Evolutionary conservation across 345 rosid genomes (phyloP).

Genomic region (Eucalyptus regnans): DNA sequence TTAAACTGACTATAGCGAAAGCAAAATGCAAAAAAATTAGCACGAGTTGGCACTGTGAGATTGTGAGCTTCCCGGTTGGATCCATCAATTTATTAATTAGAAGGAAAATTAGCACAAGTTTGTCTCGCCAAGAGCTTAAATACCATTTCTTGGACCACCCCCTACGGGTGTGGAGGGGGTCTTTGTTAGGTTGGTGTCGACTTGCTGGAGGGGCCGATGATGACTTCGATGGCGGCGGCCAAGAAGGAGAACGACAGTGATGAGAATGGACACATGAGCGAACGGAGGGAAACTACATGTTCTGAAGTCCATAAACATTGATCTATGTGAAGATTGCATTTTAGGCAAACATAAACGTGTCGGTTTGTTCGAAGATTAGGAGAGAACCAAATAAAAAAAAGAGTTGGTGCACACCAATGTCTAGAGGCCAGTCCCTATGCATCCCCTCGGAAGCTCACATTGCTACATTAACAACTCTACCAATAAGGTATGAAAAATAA

Average conservation of each 20-base stretch:
- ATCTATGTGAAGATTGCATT: neutral
- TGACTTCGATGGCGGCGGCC: neutral
- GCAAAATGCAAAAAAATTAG: neutral
- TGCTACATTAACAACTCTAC: neutral
- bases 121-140: neutral
- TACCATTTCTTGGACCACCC: neutral
- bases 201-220: neutral
- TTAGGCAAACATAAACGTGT: neutral
- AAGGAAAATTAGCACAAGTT: neutral
- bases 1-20: neutral
- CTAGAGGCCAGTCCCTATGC: neutral
- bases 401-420: neutral
- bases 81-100: neutral
- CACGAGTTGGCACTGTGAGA: neutral
- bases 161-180: neutral
- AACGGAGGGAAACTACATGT: neutral
- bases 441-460: neutral
- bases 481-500: neutral
- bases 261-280: neutral
- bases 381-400: neutral
- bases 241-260: neutral
- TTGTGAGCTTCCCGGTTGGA: neutral
- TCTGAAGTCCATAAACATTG: neutral
- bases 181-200: neutral
- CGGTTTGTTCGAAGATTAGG: neutral